Percentiles rank a stretch among this genome's conserved stretches.
These are phyloP conservation scores for Nemania diffusa DNA, from an alignment of 2,329 filamentous ascomycete genomes.

Conservation along the genomic window DNA sequence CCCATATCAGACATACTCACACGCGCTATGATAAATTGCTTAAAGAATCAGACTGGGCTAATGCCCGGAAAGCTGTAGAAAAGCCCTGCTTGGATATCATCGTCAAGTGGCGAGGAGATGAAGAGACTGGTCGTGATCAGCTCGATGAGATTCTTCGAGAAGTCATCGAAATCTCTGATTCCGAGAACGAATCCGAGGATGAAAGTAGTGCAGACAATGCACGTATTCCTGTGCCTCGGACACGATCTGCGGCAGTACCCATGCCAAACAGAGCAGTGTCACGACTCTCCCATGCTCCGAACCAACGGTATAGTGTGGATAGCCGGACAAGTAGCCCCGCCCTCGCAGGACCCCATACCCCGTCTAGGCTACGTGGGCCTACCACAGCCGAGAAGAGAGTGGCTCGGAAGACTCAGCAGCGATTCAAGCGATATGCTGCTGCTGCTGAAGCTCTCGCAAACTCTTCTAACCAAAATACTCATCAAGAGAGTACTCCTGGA, in stretches of 20 bases:
- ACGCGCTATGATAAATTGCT: slow-evolving; percentile 72
- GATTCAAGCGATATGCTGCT: slow-evolving; percentile 51
- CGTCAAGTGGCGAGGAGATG: slow-evolving; percentile 77
- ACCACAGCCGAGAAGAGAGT: slow-evolving; percentile 44
- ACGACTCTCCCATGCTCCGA: slow-evolving; percentile 20
- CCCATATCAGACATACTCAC: slow-evolving; percentile 74
- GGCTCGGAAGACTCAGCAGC: slow-evolving; percentile 46
- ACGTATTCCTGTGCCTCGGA: slow-evolving; percentile 26
- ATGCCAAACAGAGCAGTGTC: slow-evolving; percentile 26
- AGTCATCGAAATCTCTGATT: slow-evolving; percentile 73
- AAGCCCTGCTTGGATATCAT: slow-evolving; percentile 70
- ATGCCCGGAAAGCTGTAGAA: slow-evolving; percentile 70
- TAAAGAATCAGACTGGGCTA: slow-evolving; percentile 66
- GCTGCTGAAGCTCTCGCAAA: slow-evolving; percentile 48
- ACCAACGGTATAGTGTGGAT: slow-evolving; percentile 20
- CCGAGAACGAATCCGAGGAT: slow-evolving; percentile 58
- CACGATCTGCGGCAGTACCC: slow-evolving; percentile 14
- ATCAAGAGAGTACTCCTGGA: slow-evolving; percentile 34
- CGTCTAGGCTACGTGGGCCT: slow-evolving; percentile 40
- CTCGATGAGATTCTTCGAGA: slow-evolving; percentile 74
- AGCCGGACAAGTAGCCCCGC: slow-evolving; percentile 34
- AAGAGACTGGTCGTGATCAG: slow-evolving; percentile 74
- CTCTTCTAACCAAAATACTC: slow-evolving; percentile 33
- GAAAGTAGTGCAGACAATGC: slow-evolving; percentile 43
- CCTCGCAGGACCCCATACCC: slow-evolving; percentile 34